Evolutionary conservation across 1,284 basidiomycete species (phyloP).

Genomic region (Butyriboletus pseudospeciosus): DNA sequence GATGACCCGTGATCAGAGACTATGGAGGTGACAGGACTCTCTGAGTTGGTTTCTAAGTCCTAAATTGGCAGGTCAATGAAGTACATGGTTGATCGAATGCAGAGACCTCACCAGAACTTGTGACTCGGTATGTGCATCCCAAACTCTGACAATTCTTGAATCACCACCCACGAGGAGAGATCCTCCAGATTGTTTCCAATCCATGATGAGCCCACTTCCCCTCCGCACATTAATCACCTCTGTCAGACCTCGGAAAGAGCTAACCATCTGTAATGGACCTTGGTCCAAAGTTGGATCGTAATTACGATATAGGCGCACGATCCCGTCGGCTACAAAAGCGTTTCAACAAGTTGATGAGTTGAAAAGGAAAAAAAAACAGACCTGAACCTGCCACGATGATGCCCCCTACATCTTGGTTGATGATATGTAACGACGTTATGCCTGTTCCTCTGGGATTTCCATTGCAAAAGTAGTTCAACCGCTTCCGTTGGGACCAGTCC

Average conservation of each 20-base stretch:
- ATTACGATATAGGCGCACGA: conserved; percentile 88
- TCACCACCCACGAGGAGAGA: conserved; percentile 88
- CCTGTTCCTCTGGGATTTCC: conserved; percentile 79
- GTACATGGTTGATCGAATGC: neutral
- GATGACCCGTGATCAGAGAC: conserved; percentile 75
- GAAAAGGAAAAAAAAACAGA: conserved; percentile 35
- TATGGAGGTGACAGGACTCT: conserved; percentile 86
- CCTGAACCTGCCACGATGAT: conserved; percentile 86
- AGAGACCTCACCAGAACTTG: conserved; percentile 62
- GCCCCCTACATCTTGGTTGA: conserved; percentile 94
- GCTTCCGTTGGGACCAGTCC: conserved; percentile 85
- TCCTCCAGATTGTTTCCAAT: conserved; percentile 92
- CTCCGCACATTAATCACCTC: conserved; percentile 71
- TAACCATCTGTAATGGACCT: conserved; percentile 79
- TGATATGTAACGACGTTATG: conserved; percentile 88
- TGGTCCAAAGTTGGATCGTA: conserved; percentile 69
- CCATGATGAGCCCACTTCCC: conserved; percentile 81
- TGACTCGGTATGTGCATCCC: conserved; percentile 93
- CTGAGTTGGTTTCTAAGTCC: conserved; percentile 87
- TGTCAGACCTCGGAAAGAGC: conserved; percentile 86
- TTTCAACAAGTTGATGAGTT: neutral
- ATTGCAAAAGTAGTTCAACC: conserved; percentile 83
- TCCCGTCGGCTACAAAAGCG: conserved; percentile 70
- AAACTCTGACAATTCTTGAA: conserved; percentile 82
- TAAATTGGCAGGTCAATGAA: conserved; percentile 28